A percentile compares a stretch with the other conserved stretches of the same genome.
Evolutionary conservation across 2,329 filamentous ascomycete species (phyloP).

Genomic region (Shiraia sp.): DNA sequence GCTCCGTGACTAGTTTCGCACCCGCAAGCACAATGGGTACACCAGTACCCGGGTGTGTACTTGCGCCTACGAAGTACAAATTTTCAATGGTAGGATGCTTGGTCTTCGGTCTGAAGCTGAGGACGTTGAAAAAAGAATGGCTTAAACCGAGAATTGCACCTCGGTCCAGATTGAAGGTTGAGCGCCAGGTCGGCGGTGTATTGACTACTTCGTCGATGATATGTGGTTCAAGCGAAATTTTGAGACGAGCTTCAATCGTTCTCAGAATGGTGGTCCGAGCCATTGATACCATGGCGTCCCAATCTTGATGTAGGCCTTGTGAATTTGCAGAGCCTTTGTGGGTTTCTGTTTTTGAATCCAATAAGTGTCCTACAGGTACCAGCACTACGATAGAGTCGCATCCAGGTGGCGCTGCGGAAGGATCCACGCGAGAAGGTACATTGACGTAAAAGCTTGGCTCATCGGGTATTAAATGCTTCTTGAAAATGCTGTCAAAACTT

Average conservation of each 20-base stretch:
- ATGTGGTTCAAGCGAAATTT: constrained; percentile 54
- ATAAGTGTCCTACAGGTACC: constrained; percentile 72
- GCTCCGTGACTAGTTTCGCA: constrained; percentile 63
- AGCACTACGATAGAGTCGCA: constrained; percentile 70
- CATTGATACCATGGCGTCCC: constrained; percentile 61
- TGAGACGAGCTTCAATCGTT: constrained; percentile 65
- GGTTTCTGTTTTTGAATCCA: constrained; percentile 47
- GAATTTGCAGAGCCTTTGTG: constrained; percentile 47
- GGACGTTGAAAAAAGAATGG: constrained; percentile 75
- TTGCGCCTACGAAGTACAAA: constrained; percentile 74
- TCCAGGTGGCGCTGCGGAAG: constrained; percentile 66
- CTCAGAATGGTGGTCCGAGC: constrained; percentile 64
- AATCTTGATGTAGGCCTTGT: constrained; percentile 58
- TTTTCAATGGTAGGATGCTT: constrained; percentile 54
- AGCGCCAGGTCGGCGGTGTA: constrained; percentile 67
- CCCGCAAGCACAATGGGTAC: constrained; percentile 75
- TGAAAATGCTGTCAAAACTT: constrained; percentile 77
- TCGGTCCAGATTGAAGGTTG: constrained; percentile 73
- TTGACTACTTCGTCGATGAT: constrained; percentile 68
- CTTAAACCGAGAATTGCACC: constrained; percentile 73
- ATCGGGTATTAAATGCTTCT: constrained; percentile 66
- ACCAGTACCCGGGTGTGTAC: constrained; percentile 75
- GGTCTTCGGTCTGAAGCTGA: constrained; percentile 67
- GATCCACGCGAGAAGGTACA: constrained; percentile 71
- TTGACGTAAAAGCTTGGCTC: constrained; percentile 79